Conservation (phyloP, 768 basidiomycete species). For the Mycena chlorophos region DNA sequence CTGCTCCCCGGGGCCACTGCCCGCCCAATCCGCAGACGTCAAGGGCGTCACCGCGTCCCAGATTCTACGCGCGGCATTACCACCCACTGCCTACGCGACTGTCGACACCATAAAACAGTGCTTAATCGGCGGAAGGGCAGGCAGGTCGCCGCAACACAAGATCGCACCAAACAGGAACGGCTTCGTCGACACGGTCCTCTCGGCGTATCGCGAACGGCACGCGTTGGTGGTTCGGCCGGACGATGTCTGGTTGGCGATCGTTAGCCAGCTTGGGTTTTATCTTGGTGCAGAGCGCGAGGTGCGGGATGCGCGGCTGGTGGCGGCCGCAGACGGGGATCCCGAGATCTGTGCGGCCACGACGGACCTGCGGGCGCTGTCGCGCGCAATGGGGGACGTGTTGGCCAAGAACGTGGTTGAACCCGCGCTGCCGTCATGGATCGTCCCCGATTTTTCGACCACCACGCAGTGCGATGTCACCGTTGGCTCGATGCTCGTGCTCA, state of each 20-base stretch:
- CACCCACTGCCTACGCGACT: too few species aligned
- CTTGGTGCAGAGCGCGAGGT: slow-evolving; percentile 24
- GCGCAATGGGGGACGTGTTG: slow-evolving; percentile 19
- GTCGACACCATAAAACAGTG: not conserved
- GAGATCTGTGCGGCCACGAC: slow-evolving; percentile 24
- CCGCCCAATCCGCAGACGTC: not conserved
- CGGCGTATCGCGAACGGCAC: slow-evolving; percentile 28
- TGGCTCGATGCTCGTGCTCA: slow-evolving; percentile 30
- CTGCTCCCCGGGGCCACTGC: not conserved
- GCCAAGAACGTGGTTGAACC: slow-evolving; percentile 24
- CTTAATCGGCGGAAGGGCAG: not conserved
- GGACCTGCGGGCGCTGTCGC: slow-evolving; percentile 29
- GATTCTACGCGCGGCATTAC: not conserved
- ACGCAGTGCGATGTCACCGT: slow-evolving; percentile 28
- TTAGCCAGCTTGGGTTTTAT: slow-evolving; percentile 31
- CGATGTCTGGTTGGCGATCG: slow-evolving; percentile 39
- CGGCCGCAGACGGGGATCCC: slow-evolving; percentile 26
- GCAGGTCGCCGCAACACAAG: not conserved
- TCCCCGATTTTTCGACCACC: slow-evolving; percentile 33
- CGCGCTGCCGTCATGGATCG: slow-evolving; percentile 28
- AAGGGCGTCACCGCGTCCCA: not conserved
- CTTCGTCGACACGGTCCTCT: slow-evolving; percentile 26
- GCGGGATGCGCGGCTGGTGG: slow-evolving; percentile 25
- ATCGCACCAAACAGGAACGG: slow-evolving; percentile 20
- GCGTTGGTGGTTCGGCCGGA: slow-evolving; percentile 41